phyloP scores from a whole-genome alignment of 257 asterid genomes.

The Coffea canephora region DNA sequence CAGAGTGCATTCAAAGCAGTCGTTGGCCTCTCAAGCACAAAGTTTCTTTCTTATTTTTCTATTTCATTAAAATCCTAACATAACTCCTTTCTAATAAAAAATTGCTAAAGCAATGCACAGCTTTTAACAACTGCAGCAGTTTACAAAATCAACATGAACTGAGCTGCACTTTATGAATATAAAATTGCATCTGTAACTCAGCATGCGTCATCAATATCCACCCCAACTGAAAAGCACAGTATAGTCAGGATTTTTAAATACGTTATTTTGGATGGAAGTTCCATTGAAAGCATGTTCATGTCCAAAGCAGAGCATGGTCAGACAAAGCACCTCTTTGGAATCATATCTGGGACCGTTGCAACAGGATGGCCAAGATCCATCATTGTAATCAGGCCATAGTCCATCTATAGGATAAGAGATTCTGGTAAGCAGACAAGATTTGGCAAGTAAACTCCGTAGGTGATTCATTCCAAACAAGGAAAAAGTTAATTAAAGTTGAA shows the following conservation, averaged over 20 bases:
- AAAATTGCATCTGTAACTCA: background rate
- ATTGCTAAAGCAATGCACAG: background rate
- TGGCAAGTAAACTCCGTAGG: background rate
- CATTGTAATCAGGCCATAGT: constrained; percentile 90
- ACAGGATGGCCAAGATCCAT: constrained; percentile 93
- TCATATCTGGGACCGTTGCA: constrained; percentile 67
- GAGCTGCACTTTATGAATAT: background rate
- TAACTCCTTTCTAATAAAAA: no score
- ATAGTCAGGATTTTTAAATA: background rate
- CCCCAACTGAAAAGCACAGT: background rate
- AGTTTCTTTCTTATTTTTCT: background rate
- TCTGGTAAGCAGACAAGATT: background rate
- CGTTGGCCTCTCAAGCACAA: background rate
- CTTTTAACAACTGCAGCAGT: background rate
- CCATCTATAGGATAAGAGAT: constrained; percentile 62
- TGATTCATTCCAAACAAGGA: background rate
- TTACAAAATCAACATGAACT: background rate
- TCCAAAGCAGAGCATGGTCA: background rate
- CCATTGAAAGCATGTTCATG: background rate
- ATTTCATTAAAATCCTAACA: background rate
- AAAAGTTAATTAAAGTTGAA: background rate
- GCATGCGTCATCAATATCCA: background rate
- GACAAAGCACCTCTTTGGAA: constrained; percentile 41
- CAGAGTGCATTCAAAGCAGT: background rate
- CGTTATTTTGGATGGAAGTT: background rate